phyloP scores from a whole-genome alignment of 352 stramenopile species.

The Globisporangium cederbergense region DNA sequence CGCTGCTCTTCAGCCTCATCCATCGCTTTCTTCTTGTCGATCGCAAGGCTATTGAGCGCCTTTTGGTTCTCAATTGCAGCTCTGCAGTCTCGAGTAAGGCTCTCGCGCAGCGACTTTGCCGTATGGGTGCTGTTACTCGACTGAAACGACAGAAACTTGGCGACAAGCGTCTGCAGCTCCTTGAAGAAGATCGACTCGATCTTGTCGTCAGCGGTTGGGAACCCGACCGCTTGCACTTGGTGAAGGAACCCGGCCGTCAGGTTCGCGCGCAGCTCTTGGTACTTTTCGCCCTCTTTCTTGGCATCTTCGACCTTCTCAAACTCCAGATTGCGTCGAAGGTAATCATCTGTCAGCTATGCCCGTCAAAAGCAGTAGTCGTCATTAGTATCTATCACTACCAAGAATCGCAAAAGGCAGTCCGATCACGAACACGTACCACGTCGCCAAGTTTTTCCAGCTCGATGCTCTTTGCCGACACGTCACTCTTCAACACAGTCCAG shows the following conservation, averaged over 20 bases:
- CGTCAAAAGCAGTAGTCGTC: not conserved
- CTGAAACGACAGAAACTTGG: conserved; percentile 53
- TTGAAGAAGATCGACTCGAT: conserved; percentile 61
- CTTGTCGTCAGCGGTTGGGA: conserved; percentile 60
- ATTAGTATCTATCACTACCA: not conserved
- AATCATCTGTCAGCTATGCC: conserved; percentile 60
- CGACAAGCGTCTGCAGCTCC: conserved; percentile 52
- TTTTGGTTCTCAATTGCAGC: conserved; percentile 70
- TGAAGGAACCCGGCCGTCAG: conserved; percentile 54
- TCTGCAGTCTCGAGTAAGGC: conserved; percentile 57
- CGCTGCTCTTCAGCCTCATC: conserved; percentile 56
- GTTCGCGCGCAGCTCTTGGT: conserved; percentile 52
- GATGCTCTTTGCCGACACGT: conserved; percentile 55
- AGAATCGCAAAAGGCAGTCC: not conserved
- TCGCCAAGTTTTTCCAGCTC: conserved; percentile 76
- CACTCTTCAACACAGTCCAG: conserved; percentile 67
- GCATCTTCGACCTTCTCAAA: conserved; percentile 54
- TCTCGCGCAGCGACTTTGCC: conserved; percentile 45
- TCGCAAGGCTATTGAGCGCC: conserved; percentile 55
- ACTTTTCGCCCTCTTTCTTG: conserved; percentile 57
- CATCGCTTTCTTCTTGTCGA: conserved; percentile 65
- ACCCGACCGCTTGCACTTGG: conserved; percentile 44
- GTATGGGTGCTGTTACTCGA: conserved; percentile 43
- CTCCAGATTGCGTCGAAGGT: conserved; percentile 61
- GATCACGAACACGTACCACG: conserved; percentile 41